Evolutionary conservation across 345 rosid species (phyloP).

Genomic region (Moricandia arvensis): DNA sequence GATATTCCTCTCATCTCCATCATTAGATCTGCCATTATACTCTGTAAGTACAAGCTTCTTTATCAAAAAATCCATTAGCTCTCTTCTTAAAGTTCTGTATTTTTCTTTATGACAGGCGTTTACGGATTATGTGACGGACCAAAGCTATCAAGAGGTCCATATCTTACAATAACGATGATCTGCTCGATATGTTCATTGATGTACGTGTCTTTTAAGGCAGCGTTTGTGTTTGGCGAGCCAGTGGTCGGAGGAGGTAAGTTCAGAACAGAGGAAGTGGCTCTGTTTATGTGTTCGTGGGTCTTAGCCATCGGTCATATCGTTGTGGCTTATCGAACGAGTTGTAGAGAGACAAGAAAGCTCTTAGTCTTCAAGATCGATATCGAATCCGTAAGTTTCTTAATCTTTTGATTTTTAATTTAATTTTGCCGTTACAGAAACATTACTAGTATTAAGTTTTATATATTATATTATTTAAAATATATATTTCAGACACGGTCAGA

Average conservation of each 20-base stretch:
- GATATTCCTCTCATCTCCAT: slow-evolving; percentile 85
- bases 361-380: slow-evolving; percentile 90
- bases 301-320: slow-evolving; percentile 74
- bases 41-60: slow-evolving; percentile 58
- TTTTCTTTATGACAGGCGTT: slow-evolving; percentile 48
- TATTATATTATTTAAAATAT: neutral
- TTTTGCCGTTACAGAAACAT: slow-evolving; percentile 30
- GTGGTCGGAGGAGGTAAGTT: slow-evolving; percentile 40
- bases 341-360: slow-evolving; percentile 89
- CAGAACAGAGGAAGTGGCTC: slow-evolving; percentile 61
- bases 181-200: slow-evolving; percentile 69
- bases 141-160: slow-evolving; percentile 71
- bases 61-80: neutral
- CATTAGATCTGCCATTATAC: slow-evolving; percentile 76
- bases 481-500: slow-evolving; percentile 31
- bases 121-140: slow-evolving; percentile 90
- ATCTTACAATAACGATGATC: slow-evolving; percentile 63
- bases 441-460: slow-evolving; percentile 1
- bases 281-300: slow-evolving; percentile 61
- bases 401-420: neutral
- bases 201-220: slow-evolving; percentile 72
- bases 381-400: slow-evolving; percentile 74
- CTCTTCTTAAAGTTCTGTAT: slow-evolving; percentile 6
- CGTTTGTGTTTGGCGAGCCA: slow-evolving; percentile 53
- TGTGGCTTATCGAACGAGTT: slow-evolving; percentile 86